Base-by-base conservation (phyloP, 306 rosid genomes). In the Alnus glutinosa region DNA sequence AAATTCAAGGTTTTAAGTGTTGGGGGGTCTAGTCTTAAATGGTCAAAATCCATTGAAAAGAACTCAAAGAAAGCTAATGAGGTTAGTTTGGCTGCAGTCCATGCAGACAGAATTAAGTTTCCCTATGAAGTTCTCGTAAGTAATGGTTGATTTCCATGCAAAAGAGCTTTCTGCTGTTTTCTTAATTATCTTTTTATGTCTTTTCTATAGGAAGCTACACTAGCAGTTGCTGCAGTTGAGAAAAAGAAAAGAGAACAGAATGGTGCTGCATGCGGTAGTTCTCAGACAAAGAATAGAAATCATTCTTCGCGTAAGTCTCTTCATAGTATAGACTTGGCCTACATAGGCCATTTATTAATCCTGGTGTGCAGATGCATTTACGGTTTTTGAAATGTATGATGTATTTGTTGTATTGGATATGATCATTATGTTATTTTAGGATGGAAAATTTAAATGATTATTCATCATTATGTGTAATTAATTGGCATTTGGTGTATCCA, bases 21-120 rank as follows among this genome's bases (percentile, higher is more conserved):
- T 83, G 98, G 92, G n/a, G 97, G 98, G 18, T 88, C 93, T 76
- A 95, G 98, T 88, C 85, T 95, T 79, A 95, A 92, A 86, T 95
- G 98, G 98, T 95, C 98, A 82, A 95, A 92, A 87, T 95, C 98
- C 81, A 91, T 95, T 76, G 98, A 95, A 83, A 95, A 64, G 75
- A 89, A 79, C 84, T 91, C 98, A 28, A 92, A 92, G 92, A 89
- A 89, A 88, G 98, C 88, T 62, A 92, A 90, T 49, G 98, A 95
- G 98, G 98, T 95, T 88, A 73, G 98, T 88, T 62, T 76, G 57
- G 68, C 32, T 71, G 69, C 81, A 69, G n/a, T 63, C 55, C 44
- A 44, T 19, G 1, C 36, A 75, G 70, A 44, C 71, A 4, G 34
- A 67, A 64, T 61, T 19, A 48, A 70, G 52, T 78, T 74, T 39